Base-by-base conservation (phyloP, 2,329 filamentous ascomycete species). In the Aspergillus sp. region DNA sequence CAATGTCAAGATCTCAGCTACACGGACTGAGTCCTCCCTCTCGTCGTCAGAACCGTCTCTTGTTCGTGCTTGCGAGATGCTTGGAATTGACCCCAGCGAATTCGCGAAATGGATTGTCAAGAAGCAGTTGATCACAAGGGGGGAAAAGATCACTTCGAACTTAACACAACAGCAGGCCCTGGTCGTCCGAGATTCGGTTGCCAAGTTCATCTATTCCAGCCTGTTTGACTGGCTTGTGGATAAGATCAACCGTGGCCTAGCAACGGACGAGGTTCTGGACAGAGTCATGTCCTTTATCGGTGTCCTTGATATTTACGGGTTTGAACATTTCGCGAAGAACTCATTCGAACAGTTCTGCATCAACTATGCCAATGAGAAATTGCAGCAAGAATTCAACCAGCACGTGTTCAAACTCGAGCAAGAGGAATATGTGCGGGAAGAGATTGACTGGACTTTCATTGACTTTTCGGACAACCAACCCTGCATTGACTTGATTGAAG, bases 271-370 rank as follows among this genome's bases (percentile, higher is more conserved):
- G 53, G 88, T 97, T 34, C 69, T 97, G 44, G 82, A 78, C 58
- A 81, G 87, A 36, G 88, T 94, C 47, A 80, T 76, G 46, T 91
- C 88, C 2, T 98, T 98, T 69, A 98, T 98, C 60, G 93, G 93
- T 68, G 93, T 98, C 42, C 80, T 98, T 54, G 93, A 98, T 87
- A 98, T 98, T 57, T 97, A 97, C 69, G 91, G 91, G 53, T 98
- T 98, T 63, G 93, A 98, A 69, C 93, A 97, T 71, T 98, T 98
- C 63, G 91, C 93, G 52, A 97, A 96, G 76, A 98, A 98, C 73
- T 98, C 93, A 0, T 98, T 98, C 61, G 93, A 98, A 68, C 93
- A 98, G 68, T 98, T 98, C 71, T 98, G 93, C 72, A 98, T 98
- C 79, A 98, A 98, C 71, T 98, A 98, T 63, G 93, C 93, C 70